phyloP scores from a whole-genome alignment of 495 filamentous ascomycete genomes.

The Aspergillus coremiiformis region DNA sequence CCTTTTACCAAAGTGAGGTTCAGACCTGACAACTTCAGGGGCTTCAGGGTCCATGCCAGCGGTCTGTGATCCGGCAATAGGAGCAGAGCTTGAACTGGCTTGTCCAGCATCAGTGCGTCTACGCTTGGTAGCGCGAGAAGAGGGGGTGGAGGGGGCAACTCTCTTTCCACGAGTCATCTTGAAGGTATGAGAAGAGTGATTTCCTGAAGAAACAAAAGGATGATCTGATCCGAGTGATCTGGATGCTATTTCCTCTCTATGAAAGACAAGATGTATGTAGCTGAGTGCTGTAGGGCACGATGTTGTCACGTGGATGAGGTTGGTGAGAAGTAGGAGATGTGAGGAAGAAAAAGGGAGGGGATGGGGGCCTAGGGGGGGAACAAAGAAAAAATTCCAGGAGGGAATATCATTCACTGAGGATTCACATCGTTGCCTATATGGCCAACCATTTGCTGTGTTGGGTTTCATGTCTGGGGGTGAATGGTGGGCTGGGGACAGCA shows the following conservation, averaged over 20 bases:
- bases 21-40: slow-evolving; percentile 14
- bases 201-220: background rate
- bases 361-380: no score
- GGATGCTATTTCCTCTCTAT: background rate
- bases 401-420: no score
- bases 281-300: slow-evolving; percentile 1
- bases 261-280: background rate
- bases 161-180: background rate
- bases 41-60: slow-evolving; percentile 4
- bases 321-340: background rate
- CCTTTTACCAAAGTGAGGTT: slow-evolving; percentile 4
- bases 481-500: no score
- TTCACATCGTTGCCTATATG: no score
- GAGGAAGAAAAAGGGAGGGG: background rate
- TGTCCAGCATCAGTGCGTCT: background rate
- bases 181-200: background rate
- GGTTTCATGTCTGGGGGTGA: no score
- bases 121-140: slow-evolving; percentile 1
- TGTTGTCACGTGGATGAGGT: background rate
- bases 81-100: background rate
- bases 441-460: no score
- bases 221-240: background rate
- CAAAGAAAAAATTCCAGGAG: background rate
- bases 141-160: background rate
- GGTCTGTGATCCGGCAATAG: background rate